Percentiles rank a stretch among this genome's conserved stretches.
Evolutionary conservation across 805 yeast species (phyloP).

Genomic region (Candida peoriensis): DNA sequence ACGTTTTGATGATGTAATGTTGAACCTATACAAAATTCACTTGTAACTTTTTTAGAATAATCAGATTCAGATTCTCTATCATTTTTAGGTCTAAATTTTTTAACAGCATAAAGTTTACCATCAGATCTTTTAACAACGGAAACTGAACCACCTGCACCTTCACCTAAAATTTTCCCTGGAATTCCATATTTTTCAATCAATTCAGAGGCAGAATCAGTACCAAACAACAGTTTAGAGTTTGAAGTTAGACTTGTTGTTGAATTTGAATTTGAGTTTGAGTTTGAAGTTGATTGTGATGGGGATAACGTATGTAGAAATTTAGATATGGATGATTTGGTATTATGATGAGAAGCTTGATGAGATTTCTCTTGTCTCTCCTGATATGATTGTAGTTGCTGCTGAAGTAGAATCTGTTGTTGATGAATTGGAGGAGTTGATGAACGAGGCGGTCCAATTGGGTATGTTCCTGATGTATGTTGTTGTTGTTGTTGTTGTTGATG

Average conservation of each 20-base stretch:
- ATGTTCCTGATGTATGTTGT: not conserved
- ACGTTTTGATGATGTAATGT: slow-evolving; percentile 73
- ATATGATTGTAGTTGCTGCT: slow-evolving; percentile 9
- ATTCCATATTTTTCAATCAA: slow-evolving; percentile 64
- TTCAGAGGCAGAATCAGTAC: slow-evolving; percentile 34
- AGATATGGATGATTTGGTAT: slow-evolving; percentile 14
- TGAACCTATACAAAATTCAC: slow-evolving; percentile 81
- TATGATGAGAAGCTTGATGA: slow-evolving; percentile 1
- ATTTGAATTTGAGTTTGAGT: slow-evolving; percentile 3
- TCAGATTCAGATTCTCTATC: slow-evolving; percentile 59
- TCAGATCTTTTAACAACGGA: slow-evolving; percentile 62
- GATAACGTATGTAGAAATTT: slow-evolving; percentile 19
- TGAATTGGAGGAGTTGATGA: slow-evolving; percentile 2
- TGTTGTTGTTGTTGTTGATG: slow-evolving; percentile 4
- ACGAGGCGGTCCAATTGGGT: not conserved
- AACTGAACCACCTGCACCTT: slow-evolving; percentile 97
- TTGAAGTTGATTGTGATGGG: slow-evolving; percentile 17
- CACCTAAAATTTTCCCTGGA: slow-evolving; percentile 71
- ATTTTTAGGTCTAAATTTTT: slow-evolving; percentile 70
- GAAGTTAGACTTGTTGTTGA: slow-evolving; percentile 3
- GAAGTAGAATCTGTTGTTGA: slow-evolving; percentile 9
- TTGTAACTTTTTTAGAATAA: slow-evolving; percentile 71
- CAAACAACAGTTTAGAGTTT: slow-evolving; percentile 30
- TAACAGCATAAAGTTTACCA: slow-evolving; percentile 72
- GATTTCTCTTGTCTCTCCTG: slow-evolving; percentile 8